phyloP scores from a whole-genome alignment of 257 asterid genomes.

The Nicotiana otophora region DNA sequence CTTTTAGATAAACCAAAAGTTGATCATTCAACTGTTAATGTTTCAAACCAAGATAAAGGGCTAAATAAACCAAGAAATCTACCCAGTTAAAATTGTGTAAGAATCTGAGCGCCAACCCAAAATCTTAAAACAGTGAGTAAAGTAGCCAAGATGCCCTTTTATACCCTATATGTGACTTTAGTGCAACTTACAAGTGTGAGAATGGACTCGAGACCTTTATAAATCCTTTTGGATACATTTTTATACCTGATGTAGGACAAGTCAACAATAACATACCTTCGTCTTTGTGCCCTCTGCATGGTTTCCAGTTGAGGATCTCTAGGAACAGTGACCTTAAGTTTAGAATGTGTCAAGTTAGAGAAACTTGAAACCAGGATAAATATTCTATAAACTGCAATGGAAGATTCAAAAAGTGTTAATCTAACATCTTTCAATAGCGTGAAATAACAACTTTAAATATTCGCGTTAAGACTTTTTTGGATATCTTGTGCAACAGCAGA shows the following conservation, averaged over 20 bases:
- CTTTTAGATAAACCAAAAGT: neutral
- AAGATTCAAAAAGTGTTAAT: neutral
- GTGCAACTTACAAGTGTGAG: neutral
- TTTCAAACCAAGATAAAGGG: neutral
- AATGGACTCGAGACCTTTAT: neutral
- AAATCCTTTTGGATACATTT: neutral
- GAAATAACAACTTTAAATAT: neutral
- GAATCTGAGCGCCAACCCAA: neutral
- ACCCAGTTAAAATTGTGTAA: neutral
- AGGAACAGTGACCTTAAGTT: slow-evolving; percentile 59
- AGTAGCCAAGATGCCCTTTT: neutral
- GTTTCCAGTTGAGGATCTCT: slow-evolving; percentile 76
- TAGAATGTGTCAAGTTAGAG: slow-evolving; percentile 12
- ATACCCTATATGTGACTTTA: neutral
- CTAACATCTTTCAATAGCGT: neutral
- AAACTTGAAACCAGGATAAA: slow-evolving; percentile 3
- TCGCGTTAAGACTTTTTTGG: slow-evolving; percentile 36
- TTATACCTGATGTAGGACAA: neutral
- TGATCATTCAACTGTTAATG: neutral
- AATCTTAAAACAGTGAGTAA: neutral
- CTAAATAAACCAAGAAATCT: neutral
- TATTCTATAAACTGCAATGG: neutral
- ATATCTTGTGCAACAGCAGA: slow-evolving; percentile 23
- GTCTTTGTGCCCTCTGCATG: slow-evolving; percentile 57
- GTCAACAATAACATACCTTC: slow-evolving; percentile 33